Conservation (phyloP, 345 rosid species). For the Salix suchowensis region DNA sequence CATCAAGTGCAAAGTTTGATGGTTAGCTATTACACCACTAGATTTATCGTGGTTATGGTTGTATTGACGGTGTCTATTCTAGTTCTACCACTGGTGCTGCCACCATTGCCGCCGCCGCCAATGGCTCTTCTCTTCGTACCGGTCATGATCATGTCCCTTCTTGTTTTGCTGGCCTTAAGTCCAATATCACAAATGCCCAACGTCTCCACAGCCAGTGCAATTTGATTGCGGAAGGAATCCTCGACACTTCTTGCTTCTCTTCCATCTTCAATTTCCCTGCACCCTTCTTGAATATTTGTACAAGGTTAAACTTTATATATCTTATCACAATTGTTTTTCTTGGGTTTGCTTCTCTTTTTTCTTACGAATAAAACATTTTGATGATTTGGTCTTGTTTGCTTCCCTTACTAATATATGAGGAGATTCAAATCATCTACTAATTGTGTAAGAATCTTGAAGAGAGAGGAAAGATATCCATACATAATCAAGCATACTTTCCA, state of each 20-base stretch:
- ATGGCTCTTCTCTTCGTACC: background rate
- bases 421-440: background rate
- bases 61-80: slow-evolving; percentile 2
- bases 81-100: background rate
- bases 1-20: background rate
- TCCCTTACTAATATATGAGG: background rate
- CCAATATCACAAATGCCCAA: background rate
- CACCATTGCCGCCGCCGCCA: slow-evolving; percentile 13
- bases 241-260: background rate
- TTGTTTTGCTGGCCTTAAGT: slow-evolving; percentile 1
- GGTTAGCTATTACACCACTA: background rate
- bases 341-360: background rate
- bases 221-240: background rate
- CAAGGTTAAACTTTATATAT: background rate
- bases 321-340: background rate
- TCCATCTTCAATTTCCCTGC: background rate
- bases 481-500: background rate
- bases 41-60: background rate
- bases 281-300: background rate
- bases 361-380: too few relatives aligned
- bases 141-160: slow-evolving; percentile 1
- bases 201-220: background rate
- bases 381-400: too few relatives aligned
- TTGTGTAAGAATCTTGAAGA: background rate
- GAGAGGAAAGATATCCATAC: background rate